A percentile compares a stretch with the other conserved stretches of the same genome.
phyloP scores from a whole-genome alignment of 345 rosid species.

The Lenwebbia sp. region DNA sequence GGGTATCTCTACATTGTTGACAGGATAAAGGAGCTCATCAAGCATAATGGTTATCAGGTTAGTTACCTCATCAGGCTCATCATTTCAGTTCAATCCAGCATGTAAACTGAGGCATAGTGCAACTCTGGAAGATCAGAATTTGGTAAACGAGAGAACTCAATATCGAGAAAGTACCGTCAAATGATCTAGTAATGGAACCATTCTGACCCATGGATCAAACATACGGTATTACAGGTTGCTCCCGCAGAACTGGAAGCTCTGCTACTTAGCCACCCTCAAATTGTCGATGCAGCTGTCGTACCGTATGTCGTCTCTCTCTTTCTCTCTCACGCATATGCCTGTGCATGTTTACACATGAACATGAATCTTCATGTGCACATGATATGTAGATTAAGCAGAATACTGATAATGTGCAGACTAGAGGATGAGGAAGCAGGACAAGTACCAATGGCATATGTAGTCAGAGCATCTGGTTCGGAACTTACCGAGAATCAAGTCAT shows the following conservation, averaged over 20 bases:
- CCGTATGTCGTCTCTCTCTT: constrained; percentile 20
- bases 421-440: constrained; percentile 62
- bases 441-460: constrained; percentile 62
- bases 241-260: constrained; percentile 61
- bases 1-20: constrained; percentile 47
- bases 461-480: constrained; percentile 24
- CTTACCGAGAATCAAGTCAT: constrained; percentile 44
- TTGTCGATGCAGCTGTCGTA: constrained; percentile 51
- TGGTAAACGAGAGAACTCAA: neutral
- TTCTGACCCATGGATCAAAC: neutral
- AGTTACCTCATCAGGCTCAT: neutral
- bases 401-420: constrained; percentile 14
- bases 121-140: neutral
- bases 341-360: neutral
- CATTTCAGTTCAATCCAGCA: neutral
- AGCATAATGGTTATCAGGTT: constrained; percentile 65
- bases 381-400: neutral
- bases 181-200: neutral
- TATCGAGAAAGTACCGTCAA: neutral
- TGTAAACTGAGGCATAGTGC: neutral
- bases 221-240: constrained; percentile 34
- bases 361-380: neutral
- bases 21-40: constrained; percentile 63
- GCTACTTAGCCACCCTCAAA: constrained; percentile 35
- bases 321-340: neutral